phyloP scores from a whole-genome alignment of 441 rosid genomes.

The Rhodomyrtus psidioides region DNA sequence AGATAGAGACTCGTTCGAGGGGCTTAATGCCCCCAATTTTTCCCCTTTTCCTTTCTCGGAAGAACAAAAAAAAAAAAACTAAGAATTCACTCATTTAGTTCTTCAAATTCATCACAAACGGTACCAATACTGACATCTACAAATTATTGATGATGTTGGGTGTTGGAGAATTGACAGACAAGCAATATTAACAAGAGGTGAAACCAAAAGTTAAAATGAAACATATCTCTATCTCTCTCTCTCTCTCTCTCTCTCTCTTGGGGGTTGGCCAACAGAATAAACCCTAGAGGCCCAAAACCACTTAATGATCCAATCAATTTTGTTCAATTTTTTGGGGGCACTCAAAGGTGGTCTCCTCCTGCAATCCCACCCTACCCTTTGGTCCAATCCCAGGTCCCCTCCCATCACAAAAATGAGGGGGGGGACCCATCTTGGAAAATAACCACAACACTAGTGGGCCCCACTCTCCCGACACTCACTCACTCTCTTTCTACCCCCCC shows the following conservation, averaged over 20 bases:
- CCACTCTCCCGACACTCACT: background rate
- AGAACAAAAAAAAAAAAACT: accelerated
- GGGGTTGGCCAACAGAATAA: background rate
- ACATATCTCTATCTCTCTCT: background rate
- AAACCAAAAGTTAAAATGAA: background rate
- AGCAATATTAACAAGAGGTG: background rate
- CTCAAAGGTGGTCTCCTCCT: background rate
- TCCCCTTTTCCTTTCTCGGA: background rate
- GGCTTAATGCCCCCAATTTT: background rate
- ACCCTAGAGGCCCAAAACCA: background rate
- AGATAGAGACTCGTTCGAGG: background rate
- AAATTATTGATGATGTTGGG: background rate
- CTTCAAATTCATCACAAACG: background rate
- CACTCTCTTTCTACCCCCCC: accelerated
- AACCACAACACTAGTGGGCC: background rate
- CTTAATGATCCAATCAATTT: background rate
- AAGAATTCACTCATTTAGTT: background rate
- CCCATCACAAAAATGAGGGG: background rate
- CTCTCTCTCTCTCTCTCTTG: no score
- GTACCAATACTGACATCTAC: background rate
- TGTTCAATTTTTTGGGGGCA: background rate
- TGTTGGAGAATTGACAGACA: background rate
- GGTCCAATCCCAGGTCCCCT: background rate
- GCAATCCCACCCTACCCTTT: background rate
- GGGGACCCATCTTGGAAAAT: background rate